phyloP scores from a whole-genome alignment of 352 stramenopile genomes.

The Globisporangium carolinianum region DNA sequence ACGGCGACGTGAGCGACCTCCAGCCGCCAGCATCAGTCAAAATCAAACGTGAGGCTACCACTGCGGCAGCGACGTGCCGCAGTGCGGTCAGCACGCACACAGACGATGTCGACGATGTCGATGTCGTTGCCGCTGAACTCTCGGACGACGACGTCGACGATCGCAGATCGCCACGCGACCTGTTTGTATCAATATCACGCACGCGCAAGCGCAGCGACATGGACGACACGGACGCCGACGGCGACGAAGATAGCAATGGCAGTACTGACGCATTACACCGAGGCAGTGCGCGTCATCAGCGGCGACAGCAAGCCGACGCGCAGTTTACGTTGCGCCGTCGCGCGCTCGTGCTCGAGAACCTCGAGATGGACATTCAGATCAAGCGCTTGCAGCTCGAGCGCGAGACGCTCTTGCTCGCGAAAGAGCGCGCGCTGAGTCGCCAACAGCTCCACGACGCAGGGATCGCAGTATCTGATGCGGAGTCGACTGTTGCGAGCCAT shows the following conservation, averaged over 20 bases:
- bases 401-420: not conserved
- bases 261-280: not conserved
- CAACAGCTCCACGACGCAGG: not conserved
- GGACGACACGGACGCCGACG: not conserved
- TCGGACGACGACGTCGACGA: not conserved
- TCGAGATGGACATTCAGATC: not conserved
- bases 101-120: not conserved
- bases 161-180: not conserved
- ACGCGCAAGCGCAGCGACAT: not conserved
- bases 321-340: not conserved
- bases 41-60: not conserved
- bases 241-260: not conserved
- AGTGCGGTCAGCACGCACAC: not conserved
- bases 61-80: not conserved
- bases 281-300: not conserved
- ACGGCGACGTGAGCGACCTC: slow-evolving; percentile 1
- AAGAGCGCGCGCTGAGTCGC: not conserved
- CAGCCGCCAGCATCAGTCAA: not conserved
- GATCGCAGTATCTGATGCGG: not conserved
- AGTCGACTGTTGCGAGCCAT: not conserved
- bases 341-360: not conserved
- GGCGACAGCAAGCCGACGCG: not conserved
- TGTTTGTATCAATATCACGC: not conserved
- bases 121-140: not conserved
- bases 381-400: not conserved